These are phyloP conservation scores for Diaporthe australafricana DNA, from an alignment of 2,329 filamentous ascomycete species.

Conservation along the genomic window DNA sequence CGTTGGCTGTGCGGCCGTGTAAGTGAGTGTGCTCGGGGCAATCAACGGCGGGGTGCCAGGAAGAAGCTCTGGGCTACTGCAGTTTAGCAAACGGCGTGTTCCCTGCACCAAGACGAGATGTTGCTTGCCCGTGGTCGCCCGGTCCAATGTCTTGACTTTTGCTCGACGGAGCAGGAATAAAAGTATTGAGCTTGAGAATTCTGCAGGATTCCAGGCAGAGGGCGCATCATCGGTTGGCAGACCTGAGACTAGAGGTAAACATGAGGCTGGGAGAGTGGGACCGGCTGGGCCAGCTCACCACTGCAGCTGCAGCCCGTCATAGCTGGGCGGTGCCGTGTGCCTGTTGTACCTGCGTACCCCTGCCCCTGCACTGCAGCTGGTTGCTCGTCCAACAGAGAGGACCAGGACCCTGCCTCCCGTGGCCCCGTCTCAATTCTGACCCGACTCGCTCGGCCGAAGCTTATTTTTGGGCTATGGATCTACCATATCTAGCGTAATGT, in stretches of 20 bases:
- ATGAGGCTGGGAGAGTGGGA: conserved; percentile 29
- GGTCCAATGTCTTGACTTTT: not conserved
- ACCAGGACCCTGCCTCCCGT: conserved; percentile 4
- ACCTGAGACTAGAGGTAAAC: conserved; percentile 24
- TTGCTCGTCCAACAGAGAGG: conserved; percentile 1
- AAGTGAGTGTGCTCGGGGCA: conserved; percentile 20
- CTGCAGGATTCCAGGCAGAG: conserved; percentile 1
- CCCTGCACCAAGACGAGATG: not conserved
- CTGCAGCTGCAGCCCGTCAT: not conserved
- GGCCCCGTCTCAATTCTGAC: not conserved
- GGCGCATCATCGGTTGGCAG: conserved; percentile 8
- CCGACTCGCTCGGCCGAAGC: conserved; percentile 14
- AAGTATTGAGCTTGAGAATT: not conserved
- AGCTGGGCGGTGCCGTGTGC: not conserved
- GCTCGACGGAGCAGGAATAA: conserved; percentile 2
- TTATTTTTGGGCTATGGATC: not conserved
- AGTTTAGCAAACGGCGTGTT: conserved; percentile 22
- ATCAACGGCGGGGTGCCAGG: conserved; percentile 17
- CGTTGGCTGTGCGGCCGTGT: conserved; percentile 1
- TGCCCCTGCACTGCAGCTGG: conserved; percentile 19
- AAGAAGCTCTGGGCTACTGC: conserved; percentile 18
- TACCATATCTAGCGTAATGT: no score
- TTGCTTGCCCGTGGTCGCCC: not conserved
- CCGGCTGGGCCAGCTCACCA: conserved; percentile 14
- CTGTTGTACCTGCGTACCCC: not conserved